Conservation (phyloP, 345 rosid species). For the Psidium guajava region DNA sequence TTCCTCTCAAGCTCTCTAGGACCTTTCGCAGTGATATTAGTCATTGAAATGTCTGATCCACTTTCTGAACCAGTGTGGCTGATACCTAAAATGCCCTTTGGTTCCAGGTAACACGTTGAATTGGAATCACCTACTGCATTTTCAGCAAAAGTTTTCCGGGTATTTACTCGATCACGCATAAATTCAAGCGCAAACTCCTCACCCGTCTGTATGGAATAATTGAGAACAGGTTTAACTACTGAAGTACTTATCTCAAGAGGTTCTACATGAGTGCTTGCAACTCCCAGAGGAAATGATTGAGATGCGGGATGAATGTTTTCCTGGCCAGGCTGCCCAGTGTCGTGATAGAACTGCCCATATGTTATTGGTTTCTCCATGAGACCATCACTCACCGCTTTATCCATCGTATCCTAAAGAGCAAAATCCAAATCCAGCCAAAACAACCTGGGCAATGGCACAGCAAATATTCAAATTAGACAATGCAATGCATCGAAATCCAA, state of each 20-base stretch:
- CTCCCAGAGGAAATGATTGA: slow-evolving; percentile 23
- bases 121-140: slow-evolving; percentile 30
- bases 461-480: not conserved
- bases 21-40: slow-evolving; percentile 27
- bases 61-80: slow-evolving; percentile 51
- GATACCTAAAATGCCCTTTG: slow-evolving; percentile 50
- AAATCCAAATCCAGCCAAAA: not conserved
- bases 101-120: slow-evolving; percentile 51
- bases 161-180: slow-evolving; percentile 64
- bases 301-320: slow-evolving; percentile 28
- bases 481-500: not conserved
- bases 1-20: slow-evolving; percentile 38
- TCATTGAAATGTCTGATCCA: slow-evolving; percentile 51
- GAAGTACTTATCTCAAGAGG: slow-evolving; percentile 28
- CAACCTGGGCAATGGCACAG: not conserved
- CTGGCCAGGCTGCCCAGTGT: slow-evolving; percentile 32
- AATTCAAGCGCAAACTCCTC: slow-evolving; percentile 92
- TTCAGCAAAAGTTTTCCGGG: slow-evolving; percentile 32
- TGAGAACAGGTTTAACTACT: slow-evolving; percentile 59
- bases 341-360: slow-evolving; percentile 20
- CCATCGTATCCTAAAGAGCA: slow-evolving; percentile 1
- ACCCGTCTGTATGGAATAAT: slow-evolving; percentile 80
- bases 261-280: slow-evolving; percentile 23
- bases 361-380: slow-evolving; percentile 38
- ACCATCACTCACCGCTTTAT: slow-evolving; percentile 8